Evolutionary conservation across 257 asterid species (phyloP), one percentile per base, ranked within the genome.

Genomic region (Eucommia ulmoides): DNA sequence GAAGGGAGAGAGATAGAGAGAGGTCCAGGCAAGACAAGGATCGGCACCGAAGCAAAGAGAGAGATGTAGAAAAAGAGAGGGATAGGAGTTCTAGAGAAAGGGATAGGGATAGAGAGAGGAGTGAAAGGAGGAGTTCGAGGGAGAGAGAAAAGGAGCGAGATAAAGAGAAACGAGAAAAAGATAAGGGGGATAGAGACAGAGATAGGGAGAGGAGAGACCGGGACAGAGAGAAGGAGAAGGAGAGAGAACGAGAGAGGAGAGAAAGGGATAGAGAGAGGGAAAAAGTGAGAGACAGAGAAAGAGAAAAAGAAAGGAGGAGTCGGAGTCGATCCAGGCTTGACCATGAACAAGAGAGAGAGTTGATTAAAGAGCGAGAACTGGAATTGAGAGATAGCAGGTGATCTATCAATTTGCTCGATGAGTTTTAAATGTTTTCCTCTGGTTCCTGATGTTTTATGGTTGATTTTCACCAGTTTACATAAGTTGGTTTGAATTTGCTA

Each of bases 331-430:
- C 92, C 0, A 63, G 70, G 68, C 66, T 68, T 51, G 85, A 72
- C 9, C 88, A 71, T 1, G 96, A 79, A 64, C 65, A 71, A 60
- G 95, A 84, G 71, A 25, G 64, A 75, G 2, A 62, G 50, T 70
- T 78, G 65, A 93, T 77, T 51, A 74, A 69, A 47, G 95, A 84
- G 67, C 87, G 89, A 6, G 94, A 81, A 59, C 38, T 63, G 5
- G 81, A 74, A 54, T 41, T 52, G 44, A 62, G 77, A 46, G 96
- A 91, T 23, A 76, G 70, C 96, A 89, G 98, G 98, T 89, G 77
- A 78, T 60, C 52, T 60, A 29, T 52, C 56, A 45, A 61, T 62
- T 45, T 22, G 49, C 55, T 52, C 22, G 0, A 5, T 41, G 17
- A 19, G 18, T 14, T 33, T 22, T 16, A 44, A 19, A 26, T 55